Base-by-base conservation (phyloP, 768 basidiomycete genomes). In the Russula earlei region DNA sequence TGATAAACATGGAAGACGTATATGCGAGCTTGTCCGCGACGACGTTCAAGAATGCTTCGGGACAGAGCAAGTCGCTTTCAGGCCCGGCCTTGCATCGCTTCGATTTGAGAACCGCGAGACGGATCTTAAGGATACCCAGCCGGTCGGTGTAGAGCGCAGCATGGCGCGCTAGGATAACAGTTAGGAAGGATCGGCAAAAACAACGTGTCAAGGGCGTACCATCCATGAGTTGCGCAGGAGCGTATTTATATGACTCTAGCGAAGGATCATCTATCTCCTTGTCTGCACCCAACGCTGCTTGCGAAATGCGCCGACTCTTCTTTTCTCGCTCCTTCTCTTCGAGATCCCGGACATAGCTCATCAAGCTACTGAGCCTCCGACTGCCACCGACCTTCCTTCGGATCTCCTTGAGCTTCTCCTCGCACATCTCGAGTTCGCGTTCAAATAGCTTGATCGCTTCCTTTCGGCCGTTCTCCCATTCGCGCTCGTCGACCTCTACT, bases 1-100 rank as follows among this genome's bases (percentile, higher is more conserved):
- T 96, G 77, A 99, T 96, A 70, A 98, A 98, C 87, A 97, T 91
- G 2, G 94, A 83, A 3, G 92, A 91, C 0, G 95, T 98, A 66
- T 92, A 85, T 1, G 94, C 92, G 40, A 99, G 77, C 70, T 99
- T 98, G 68, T 97, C 91, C 3, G 96, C 92, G 20, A 99, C 93
- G 24, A 95, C 91, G 64, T 91, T 86, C 61, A 99, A 78, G 81
- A 98, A 98, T 0, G 90, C 88, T 69, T 99, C 96, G 0, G 96
- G 96, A 68, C 96, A 99, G 66, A 98, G 79, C 11, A 84, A 80
- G 52, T 93, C 87, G 62, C 81, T 91, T 56, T 91, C 84, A 6
- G 94, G 93, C 0, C 95, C 94, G 0, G 80, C 75, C 58, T 81
- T 81, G 69, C 96, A 99, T 49, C 91, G 85, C 65, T 85, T 88